Conservation (phyloP, 345 rosid species). For the Eucalyptus melliodora region DNA sequence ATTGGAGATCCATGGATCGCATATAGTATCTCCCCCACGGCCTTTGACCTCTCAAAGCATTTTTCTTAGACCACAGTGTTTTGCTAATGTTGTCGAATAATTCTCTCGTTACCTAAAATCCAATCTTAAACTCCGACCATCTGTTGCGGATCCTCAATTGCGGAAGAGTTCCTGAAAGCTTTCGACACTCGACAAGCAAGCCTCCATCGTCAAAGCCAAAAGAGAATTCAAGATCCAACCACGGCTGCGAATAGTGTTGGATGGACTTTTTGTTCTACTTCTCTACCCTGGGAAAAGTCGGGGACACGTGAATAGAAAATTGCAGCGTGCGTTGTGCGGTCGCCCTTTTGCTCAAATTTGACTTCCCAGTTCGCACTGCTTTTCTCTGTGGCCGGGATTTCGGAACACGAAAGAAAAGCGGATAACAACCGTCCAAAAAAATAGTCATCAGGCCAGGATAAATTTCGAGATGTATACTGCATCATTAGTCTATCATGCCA, state of each 20-base stretch:
- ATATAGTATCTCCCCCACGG: constrained; percentile 24
- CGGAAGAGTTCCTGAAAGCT: background rate
- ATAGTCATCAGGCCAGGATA: background rate
- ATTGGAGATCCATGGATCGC: background rate
- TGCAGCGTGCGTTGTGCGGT: constrained; percentile 12
- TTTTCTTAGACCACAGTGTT: constrained; percentile 16
- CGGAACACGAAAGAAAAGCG: background rate
- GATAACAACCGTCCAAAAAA: background rate
- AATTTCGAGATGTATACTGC: background rate
- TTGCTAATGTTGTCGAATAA: background rate
- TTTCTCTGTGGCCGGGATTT: background rate
- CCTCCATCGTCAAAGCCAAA: background rate
- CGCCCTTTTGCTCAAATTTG: background rate
- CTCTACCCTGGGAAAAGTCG: too few species aligned
- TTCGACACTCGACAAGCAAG: background rate
- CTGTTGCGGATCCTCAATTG: constrained; percentile 4
- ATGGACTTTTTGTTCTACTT: background rate
- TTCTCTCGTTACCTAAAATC: background rate
- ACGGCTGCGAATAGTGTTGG: background rate
- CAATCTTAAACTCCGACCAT: background rate
- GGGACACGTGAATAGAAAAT: background rate
- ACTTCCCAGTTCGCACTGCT: background rate
- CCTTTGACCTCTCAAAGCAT: constrained; percentile 10
- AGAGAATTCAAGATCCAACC: background rate
- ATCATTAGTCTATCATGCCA: background rate